Base-by-base conservation (phyloP, 2,329 filamentous ascomycete genomes). In the Aplosporella prunicola region DNA sequence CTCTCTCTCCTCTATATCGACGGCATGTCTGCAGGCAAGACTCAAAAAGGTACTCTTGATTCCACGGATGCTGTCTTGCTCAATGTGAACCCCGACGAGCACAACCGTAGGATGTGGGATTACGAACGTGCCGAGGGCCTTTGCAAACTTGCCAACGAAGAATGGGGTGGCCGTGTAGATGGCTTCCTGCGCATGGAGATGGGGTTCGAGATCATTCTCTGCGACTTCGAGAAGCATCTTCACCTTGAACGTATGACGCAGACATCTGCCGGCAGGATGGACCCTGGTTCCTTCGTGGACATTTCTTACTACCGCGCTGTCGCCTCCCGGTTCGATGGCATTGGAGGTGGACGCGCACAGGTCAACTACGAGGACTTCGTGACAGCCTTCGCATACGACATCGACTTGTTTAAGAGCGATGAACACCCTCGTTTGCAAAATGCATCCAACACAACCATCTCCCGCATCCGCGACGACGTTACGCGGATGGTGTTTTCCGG, bases 171-270 rank as follows among this genome's bases (percentile, higher is more conserved):
- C 20, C 58, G 60, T 10, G 61, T 82, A n/a, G 74, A 82, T 47
- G 78, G 76, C 0, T 63, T 82, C 15, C 56, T 84, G 2, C 69
- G 80, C 9, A 78, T 78, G 68, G 80, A 85, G 50, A 68, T 70
- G 13, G 80, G 80, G 0, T 83, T 83, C 45, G 80, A 85, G 54
- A 66, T 82, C 36, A 79, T 84, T 33, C 62, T 80, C 14, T 85
- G 80, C 52, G 62, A 78, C 36, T 84, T 85, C 44, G 55, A 54
- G 22, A 50, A 58, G 9, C 51, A 63, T 44, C 45, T 70, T 1
- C 49, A 59, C 9, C 43, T 58, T 5, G 45, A 59, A 5, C 48
- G 53, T 5, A 57, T 64, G 14, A 54, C 47, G 8, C 49, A 40
- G 17, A 32, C 29, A 17, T 16, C 20, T 17, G 35, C 28, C 10